phyloP scores from a whole-genome alignment of 331 rosid species.

The Rosa hybrid region DNA sequence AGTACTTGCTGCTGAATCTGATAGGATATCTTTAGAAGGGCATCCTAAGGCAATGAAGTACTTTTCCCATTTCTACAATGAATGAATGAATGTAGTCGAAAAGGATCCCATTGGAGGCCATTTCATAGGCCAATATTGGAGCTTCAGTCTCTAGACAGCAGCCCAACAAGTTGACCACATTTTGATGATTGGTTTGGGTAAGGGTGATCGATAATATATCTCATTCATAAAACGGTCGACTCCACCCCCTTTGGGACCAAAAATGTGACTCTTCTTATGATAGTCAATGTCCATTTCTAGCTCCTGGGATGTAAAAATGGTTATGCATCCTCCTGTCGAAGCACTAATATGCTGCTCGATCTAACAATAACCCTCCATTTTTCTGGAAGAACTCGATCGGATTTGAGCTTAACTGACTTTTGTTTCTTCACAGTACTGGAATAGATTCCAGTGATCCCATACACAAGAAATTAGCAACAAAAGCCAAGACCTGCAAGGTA shows the following conservation, averaged over 20 bases:
- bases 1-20: no score
- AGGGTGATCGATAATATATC: no score
- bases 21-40: no score
- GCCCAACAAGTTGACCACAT: no score
- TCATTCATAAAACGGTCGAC: no score
- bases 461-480: background rate
- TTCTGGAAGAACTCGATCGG: background rate
- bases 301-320: background rate
- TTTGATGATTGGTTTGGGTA: no score
- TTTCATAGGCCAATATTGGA: no score
- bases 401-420: background rate
- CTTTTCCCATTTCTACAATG: no score
- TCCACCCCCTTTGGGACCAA: background rate
- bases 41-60: no score
- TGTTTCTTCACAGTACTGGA: slow-evolving; percentile 2
- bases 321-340: background rate
- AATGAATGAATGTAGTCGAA: no score
- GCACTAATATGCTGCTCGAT: background rate
- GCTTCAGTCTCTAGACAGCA: no score
- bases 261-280: background rate
- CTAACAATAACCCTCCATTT: slow-evolving; percentile 4
- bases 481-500: background rate
- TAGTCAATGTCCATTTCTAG: background rate
- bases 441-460: background rate
- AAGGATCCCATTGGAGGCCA: no score